Evolutionary conservation across 768 basidiomycete species (phyloP), one percentile per base, ranked within the genome.

Genomic region (Termitomyces heimii): DNA sequence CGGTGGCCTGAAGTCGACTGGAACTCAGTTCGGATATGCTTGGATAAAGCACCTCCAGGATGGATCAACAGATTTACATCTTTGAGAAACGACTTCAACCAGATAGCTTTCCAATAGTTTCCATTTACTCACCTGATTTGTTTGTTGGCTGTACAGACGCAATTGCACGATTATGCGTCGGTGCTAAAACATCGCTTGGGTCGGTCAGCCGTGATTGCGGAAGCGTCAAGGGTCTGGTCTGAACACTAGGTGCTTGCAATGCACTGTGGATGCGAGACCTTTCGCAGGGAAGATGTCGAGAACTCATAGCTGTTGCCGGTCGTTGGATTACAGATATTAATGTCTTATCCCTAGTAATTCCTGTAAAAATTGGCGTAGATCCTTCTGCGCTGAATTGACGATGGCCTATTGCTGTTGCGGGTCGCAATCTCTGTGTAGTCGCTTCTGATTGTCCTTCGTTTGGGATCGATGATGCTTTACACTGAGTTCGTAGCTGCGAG

Each of bases 381-480:
- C 14, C 52, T 50, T 57, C 53, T 18, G 22, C 44, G 13, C 29
- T 45, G 29, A 22, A 34, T 44, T 61, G 69, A 24, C 56, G 63
- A 49, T 56, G 54, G 14, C 61, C 63, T 55, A 57, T 57, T 16
- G 55, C 56, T 6, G 64, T 65, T 14, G 60, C 59, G 39, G 63
- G 60, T 18, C 60, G 58, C n/a, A 32, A 51, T 31, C 60, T 47
- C 9, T 53, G 35, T 39, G 48, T 8, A 32, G 53, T 52, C 16
- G 39, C 35, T 14, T 55, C 47, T 24, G 37, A 13, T 18, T 31
- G 53, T n/a, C 12, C 18, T 24, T 35, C 35, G 1, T 43, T 35
- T 16, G 46, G 35, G 0, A 34, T 26, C 18, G 48, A 37, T 24
- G 48, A 53, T 28, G 54, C 55, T 44, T 59, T 55, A 43, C 48